Evolutionary conservation across 2,329 filamentous ascomycete species (phyloP), one percentile per base, ranked within the genome.

Genomic region (Scedosporium apiospermum): DNA sequence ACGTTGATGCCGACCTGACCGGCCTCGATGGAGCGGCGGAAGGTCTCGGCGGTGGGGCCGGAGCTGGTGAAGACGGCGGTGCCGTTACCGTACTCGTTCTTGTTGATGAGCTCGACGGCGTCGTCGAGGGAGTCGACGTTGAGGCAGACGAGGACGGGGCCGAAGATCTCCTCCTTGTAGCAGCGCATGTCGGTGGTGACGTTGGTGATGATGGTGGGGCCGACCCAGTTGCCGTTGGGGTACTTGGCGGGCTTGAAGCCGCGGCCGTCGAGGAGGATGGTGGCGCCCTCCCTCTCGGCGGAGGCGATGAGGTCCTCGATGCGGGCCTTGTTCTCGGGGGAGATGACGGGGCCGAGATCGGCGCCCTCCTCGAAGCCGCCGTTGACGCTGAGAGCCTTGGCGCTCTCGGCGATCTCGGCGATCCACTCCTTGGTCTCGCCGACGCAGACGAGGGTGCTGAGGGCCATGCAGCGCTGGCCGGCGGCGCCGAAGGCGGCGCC

Each of bases 1-100:
- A 93, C 89, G 69, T 95, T 95, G 78, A 95, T 89, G 58, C 90
- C 90, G 12, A 95, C 87, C 79, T 95, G 90, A 26, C 90, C 90
- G 62, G 90, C 89, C 78, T 95, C 88, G 69, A 95, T 91, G 72
- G 89, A 84, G 71, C 86, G 85, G 70, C 91, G 87, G 83, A 93
- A 95, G 26, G 82, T 82, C 71, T 88, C 87, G 49, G 90, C 91
- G 14, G 89, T 91, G 6, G 90, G 80, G 23, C 90, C 90, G 21
- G 85, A 90, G 66, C 84, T 82, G 14, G 90, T 95, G 79, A 95
- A 95, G 78, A 95, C 90, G 69, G 91, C 90, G 10, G 87, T 87
- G 67, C 90, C 90, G 78, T 95, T 95, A 68, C 90, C 90, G 74
- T 95, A 95, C 75, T 92, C 88, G 76, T 95, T 95, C 65, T 78